These are phyloP conservation scores for Wickerhamiella qilinensis DNA, from an alignment of 805 yeast species.

Conservation along the genomic window DNA sequence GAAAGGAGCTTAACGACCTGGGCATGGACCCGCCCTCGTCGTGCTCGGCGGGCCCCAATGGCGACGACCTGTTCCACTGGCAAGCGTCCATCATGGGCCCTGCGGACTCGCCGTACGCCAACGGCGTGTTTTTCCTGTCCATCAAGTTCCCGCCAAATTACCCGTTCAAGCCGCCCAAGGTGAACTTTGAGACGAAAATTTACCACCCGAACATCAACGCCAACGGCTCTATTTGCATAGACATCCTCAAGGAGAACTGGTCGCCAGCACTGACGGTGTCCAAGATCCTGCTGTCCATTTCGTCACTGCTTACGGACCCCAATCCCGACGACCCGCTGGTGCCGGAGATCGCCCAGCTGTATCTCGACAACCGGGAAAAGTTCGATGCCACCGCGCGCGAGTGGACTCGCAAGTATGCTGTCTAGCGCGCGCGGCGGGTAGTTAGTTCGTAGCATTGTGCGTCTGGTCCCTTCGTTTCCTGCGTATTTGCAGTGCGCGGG, in stretches of 20 bases:
- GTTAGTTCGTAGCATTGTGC: too few relatives aligned
- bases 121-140: slow-evolving; percentile 90
- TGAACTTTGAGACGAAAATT: slow-evolving; percentile 82
- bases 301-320: slow-evolving; percentile 92
- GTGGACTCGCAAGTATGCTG: slow-evolving; percentile 98
- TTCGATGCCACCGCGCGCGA: slow-evolving; percentile 95
- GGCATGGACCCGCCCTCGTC: slow-evolving; percentile 98
- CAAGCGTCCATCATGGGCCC: slow-evolving; percentile 99
- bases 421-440: slow-evolving; percentile 25
- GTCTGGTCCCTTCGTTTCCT: too few relatives aligned
- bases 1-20: slow-evolving; percentile 86
- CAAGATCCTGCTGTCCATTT: slow-evolving; percentile 83
- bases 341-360: slow-evolving; percentile 93
- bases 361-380: slow-evolving; percentile 83
- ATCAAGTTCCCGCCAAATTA: slow-evolving; percentile 98
- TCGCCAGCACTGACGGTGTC: slow-evolving; percentile 96
- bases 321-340: slow-evolving; percentile 98
- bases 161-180: slow-evolving; percentile 97
- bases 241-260: slow-evolving; percentile 96
- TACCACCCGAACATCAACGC: slow-evolving; percentile 96
- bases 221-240: slow-evolving; percentile 91
- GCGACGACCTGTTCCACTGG: slow-evolving; percentile 97
- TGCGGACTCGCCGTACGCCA: slow-evolving; percentile 71
- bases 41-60: slow-evolving; percentile 97
- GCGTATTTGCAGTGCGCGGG: too few relatives aligned